Evolutionary conservation across 2,329 filamentous ascomycete species (phyloP).

Genomic region (Trichophyton verrucosum): DNA sequence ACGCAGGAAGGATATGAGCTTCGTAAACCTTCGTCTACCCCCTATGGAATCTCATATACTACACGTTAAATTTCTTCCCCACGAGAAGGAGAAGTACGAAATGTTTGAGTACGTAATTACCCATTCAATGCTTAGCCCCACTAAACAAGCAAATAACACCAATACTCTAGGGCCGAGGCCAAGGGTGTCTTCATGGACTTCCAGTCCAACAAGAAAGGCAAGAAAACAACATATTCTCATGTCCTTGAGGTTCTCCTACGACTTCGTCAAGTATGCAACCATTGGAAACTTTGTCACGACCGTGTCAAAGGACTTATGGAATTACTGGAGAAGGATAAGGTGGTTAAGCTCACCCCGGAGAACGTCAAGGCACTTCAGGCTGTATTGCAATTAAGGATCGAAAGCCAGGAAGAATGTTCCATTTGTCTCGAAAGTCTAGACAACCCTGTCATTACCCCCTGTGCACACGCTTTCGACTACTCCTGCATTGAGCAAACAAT

Average conservation of each 20-base stretch:
- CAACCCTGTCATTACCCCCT: constrained; percentile 68
- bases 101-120: constrained; percentile 48
- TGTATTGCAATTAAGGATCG: constrained; percentile 62
- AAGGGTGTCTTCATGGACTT: constrained; percentile 56
- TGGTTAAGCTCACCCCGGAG: constrained; percentile 58
- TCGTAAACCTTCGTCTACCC: constrained; percentile 69
- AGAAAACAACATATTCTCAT: constrained; percentile 52
- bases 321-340: constrained; percentile 53
- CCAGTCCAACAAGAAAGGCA: constrained; percentile 35
- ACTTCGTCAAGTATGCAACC: constrained; percentile 75
- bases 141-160: constrained; percentile 12
- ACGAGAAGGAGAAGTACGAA: constrained; percentile 68
- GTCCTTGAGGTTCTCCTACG: constrained; percentile 72
- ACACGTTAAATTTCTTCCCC: constrained; percentile 56
- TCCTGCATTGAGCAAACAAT: constrained; percentile 64
- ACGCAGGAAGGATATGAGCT: constrained; percentile 76
- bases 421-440: constrained; percentile 65
- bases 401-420: constrained; percentile 69
- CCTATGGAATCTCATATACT: constrained; percentile 67
- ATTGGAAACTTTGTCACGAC: constrained; percentile 70
- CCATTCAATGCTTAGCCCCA: constrained; percentile 4
- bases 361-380: constrained; percentile 62
- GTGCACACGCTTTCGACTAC: constrained; percentile 67
- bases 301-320: constrained; percentile 61
- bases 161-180: constrained; percentile 49